phyloP scores from a whole-genome alignment of 192 early-diverging fungal species.

The Backusella macrospora region DNA sequence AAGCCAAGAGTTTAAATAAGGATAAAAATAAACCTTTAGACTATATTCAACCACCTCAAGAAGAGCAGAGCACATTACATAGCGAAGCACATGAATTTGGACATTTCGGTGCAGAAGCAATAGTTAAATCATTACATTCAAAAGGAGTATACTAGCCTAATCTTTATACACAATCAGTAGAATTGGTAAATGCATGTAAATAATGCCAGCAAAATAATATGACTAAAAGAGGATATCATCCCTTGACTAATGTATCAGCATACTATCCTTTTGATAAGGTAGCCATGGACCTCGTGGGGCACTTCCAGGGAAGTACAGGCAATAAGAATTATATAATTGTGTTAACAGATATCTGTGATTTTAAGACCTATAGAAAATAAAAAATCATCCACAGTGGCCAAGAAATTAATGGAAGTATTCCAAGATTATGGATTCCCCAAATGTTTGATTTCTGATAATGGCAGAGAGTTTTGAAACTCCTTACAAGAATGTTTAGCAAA shows the following conservation, averaged over 20 bases:
- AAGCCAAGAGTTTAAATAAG: no score
- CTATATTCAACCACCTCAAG: neutral
- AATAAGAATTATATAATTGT: no score
- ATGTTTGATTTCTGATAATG: no score
- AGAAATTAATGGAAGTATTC: no score
- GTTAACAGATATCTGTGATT: no score
- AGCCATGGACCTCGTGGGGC: constrained; percentile 34
- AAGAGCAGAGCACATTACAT: neutral
- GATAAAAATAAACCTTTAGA: neutral
- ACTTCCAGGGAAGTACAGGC: neutral
- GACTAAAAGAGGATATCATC: constrained; percentile 32
- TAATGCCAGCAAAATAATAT: constrained; percentile 37
- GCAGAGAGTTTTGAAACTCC: no score
- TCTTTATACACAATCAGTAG: constrained; percentile 19
- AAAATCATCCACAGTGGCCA: no score
- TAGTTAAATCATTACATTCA: constrained; percentile 31
- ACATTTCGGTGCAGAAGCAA: no score
- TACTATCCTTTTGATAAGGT: constrained; percentile 34
- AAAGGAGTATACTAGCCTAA: constrained; percentile 27
- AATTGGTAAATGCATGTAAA: constrained; percentile 25
- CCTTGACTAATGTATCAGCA: constrained; percentile 25
- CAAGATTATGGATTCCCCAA: no score
- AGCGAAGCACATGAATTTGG: constrained; percentile 23
- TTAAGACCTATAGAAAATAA: no score
- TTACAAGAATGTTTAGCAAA: no score